Percentiles rank a stretch among this genome's conserved stretches.
phyloP scores from a whole-genome alignment of 768 basidiomycete species.

The Sporobolomyces pararoseus region DNA sequence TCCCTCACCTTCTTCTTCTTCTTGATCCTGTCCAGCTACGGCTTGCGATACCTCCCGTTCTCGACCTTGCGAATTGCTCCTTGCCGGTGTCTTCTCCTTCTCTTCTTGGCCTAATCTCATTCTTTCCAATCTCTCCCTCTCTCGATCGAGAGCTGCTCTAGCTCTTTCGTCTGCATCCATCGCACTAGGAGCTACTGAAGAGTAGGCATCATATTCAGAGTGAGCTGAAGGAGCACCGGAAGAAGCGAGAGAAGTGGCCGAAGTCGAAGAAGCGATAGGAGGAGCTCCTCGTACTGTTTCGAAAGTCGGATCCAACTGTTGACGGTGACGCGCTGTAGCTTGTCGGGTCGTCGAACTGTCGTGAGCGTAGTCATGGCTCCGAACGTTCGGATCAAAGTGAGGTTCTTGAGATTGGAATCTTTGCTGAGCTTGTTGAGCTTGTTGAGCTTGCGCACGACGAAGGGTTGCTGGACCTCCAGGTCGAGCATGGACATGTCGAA shows the following conservation, averaged over 20 bases:
- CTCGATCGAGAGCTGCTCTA: slow-evolving; percentile 23
- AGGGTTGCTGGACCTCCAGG: slow-evolving; percentile 43
- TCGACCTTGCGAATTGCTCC: neutral
- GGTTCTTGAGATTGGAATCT: neutral
- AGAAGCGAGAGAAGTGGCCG: neutral
- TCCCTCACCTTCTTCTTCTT: slow-evolving; percentile 44
- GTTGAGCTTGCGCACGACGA: slow-evolving; percentile 11
- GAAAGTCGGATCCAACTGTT: neutral
- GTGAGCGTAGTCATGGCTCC: slow-evolving; percentile 22
- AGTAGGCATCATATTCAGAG: slow-evolving; percentile 37
- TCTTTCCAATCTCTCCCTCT: slow-evolving; percentile 30
- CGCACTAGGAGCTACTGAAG: neutral
- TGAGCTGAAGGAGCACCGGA: slow-evolving; percentile 7
- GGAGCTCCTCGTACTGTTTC: slow-evolving; percentile 25
- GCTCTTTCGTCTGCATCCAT: slow-evolving; percentile 14
- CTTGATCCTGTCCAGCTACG: slow-evolving; percentile 26
- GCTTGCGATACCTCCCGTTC: slow-evolving; percentile 1
- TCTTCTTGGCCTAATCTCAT: slow-evolving; percentile 19
- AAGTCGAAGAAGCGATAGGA: neutral
- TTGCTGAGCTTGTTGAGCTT: slow-evolving; percentile 13
- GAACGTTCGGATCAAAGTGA: neutral
- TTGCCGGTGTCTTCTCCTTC: slow-evolving; percentile 7
- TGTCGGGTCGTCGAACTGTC: neutral
- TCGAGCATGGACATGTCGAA: slow-evolving; percentile 63
- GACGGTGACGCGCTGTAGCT: neutral